Conservation (phyloP, 345 rosid species). For the Viola odorata region DNA sequence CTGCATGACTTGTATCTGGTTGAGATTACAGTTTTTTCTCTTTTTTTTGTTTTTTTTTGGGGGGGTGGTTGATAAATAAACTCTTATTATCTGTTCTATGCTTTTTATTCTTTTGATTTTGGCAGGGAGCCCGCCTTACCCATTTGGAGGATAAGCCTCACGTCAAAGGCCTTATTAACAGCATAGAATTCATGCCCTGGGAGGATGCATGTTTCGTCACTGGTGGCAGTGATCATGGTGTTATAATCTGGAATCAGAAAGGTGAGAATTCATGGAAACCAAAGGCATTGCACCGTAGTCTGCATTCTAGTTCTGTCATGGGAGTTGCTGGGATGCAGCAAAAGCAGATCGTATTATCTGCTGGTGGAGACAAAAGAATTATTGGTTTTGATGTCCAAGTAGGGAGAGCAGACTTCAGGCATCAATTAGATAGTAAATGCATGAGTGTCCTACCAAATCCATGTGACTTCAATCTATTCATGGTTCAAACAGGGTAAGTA, state of each 20-base stretch:
- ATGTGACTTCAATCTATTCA: conserved; percentile 82
- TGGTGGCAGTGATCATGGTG: conserved; percentile 89
- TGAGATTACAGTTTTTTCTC: no score
- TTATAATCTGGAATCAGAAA: conserved; percentile 67
- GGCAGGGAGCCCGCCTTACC: conserved; percentile 50
- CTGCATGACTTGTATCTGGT: no score
- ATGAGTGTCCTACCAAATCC: conserved; percentile 94
- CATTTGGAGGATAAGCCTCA: conserved; percentile 79
- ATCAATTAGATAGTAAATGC: conserved; percentile 87
- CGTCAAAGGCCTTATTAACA: conserved; percentile 73
- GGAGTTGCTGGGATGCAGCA: conserved; percentile 87
- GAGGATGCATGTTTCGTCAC: conserved; percentile 64
- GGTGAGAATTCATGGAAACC: conserved; percentile 76
- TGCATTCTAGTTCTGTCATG: conserved; percentile 94
- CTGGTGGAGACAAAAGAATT: conserved; percentile 81
- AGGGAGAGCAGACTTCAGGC: conserved; percentile 67
- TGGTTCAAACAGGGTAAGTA: conserved; percentile 93
- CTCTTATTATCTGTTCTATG: neutral
- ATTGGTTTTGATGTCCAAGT: conserved; percentile 64
- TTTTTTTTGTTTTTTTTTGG: neutral
- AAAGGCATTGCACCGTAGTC: conserved; percentile 56
- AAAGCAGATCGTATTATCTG: conserved; percentile 70
- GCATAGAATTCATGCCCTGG: conserved; percentile 82
- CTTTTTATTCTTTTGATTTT: conserved; percentile 8
- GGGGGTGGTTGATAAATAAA: neutral